Evolutionary conservation across 768 basidiomycete genomes (phyloP).

Genomic region (Leccinum olivaceopallidum): DNA sequence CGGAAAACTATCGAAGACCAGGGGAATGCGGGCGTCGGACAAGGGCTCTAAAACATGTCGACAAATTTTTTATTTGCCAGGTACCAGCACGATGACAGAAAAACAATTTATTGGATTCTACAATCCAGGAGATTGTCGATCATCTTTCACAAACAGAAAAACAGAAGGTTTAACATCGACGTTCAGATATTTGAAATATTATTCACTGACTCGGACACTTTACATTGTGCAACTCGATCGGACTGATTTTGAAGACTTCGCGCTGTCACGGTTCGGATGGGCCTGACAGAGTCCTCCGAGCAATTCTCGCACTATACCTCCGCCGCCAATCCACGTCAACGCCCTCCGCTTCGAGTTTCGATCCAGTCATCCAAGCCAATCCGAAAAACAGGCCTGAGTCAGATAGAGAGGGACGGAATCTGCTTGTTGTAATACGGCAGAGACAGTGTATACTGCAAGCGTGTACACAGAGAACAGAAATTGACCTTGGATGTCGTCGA

Average conservation of each 20-base stretch:
- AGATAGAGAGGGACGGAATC: not conserved
- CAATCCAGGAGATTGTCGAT: too few species aligned
- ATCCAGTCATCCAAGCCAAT: not conserved
- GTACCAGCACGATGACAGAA: not conserved
- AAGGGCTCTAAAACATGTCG: not conserved
- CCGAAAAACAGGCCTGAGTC: not conserved
- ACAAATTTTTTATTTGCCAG: not conserved
- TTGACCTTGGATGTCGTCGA: not conserved
- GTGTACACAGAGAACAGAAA: not conserved
- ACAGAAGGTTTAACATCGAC: too few species aligned
- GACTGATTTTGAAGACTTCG: not conserved
- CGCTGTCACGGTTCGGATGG: not conserved
- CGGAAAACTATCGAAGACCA: not conserved
- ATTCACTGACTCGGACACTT: too few species aligned
- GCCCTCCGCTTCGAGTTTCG: not conserved
- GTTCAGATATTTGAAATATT: too few species aligned
- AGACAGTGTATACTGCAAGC: not conserved
- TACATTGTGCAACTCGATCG: not conserved
- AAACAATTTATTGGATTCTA: not conserved
- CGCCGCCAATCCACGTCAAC: not conserved
- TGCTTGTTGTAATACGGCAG: not conserved
- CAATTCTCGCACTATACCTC: not conserved
- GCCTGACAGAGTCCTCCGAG: not conserved
- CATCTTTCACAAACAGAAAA: too few species aligned
- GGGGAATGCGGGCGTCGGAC: not conserved